Evolutionary conservation across 2,329 filamentous ascomycete species (phyloP).

Genomic region (Cadophora luteo-olivacea): DNA sequence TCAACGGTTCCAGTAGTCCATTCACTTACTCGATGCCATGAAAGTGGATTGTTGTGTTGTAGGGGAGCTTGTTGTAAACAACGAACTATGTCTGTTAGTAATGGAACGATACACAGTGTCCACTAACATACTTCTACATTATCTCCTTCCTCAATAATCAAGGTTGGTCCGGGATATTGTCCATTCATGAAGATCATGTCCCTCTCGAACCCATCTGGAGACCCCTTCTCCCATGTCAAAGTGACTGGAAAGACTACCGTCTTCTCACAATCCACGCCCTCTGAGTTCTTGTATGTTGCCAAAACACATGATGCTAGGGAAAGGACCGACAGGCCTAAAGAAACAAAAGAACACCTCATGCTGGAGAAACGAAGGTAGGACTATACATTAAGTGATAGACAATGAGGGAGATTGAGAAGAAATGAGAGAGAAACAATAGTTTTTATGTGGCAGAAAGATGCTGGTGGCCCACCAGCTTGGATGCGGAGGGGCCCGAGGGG

Average conservation of each 20-base stretch:
- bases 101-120: background rate
- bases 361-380: background rate
- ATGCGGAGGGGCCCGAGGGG: too few relatives aligned
- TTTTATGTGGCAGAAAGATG: background rate
- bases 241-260: slow-evolving; percentile 20
- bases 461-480: background rate
- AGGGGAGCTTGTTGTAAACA: slow-evolving; percentile 44
- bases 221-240: slow-evolving; percentile 31
- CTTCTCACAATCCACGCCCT: background rate
- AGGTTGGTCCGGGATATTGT: slow-evolving; percentile 40
- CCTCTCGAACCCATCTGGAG: slow-evolving; percentile 34
- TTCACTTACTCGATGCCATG: slow-evolving; percentile 44
- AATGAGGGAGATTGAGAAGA: background rate
- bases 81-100: slow-evolving; percentile 18
- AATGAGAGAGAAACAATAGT: background rate
- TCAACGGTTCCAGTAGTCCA: background rate
- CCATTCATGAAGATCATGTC: slow-evolving; percentile 38
- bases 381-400: background rate
- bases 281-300: background rate
- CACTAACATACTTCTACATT: slow-evolving; percentile 38
- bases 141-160: slow-evolving; percentile 46
- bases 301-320: background rate
- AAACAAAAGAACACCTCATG: background rate
- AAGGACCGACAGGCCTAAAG: background rate
- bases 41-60: slow-evolving; percentile 50